phyloP scores from a whole-genome alignment of 2,329 filamentous ascomycete species.

The Eurotiales sp. region DNA sequence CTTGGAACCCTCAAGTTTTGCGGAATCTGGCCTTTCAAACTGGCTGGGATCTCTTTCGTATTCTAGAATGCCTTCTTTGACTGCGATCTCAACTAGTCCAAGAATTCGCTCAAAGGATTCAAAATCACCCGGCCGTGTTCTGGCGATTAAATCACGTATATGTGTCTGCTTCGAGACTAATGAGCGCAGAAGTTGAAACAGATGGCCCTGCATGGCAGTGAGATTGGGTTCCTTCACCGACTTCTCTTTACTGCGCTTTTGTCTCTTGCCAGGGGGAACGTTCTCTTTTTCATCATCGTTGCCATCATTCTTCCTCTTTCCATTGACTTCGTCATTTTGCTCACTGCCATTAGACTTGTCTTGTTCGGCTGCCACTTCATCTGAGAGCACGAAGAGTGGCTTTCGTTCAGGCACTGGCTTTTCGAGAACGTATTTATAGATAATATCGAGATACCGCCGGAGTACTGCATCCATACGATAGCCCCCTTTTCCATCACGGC shows the following conservation, averaged over 20 bases:
- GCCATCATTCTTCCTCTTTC: slow-evolving; percentile 5
- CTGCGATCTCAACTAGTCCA: slow-evolving; percentile 67
- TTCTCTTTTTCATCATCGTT: slow-evolving; percentile 35
- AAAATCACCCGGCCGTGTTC: slow-evolving; percentile 66
- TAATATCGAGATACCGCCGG: slow-evolving; percentile 83
- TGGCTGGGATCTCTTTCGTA: slow-evolving; percentile 49
- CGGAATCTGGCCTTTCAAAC: slow-evolving; percentile 29
- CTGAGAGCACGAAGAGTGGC: slow-evolving; percentile 67
- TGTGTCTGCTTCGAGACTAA: slow-evolving; percentile 76
- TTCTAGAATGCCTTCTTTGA: slow-evolving; percentile 68
- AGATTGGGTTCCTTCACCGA: slow-evolving; percentile 62
- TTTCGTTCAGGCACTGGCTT: slow-evolving; percentile 60
- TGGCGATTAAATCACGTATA: slow-evolving; percentile 78
- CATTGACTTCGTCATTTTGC: neutral
- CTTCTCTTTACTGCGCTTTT: slow-evolving; percentile 43
- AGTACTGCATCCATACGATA: slow-evolving; percentile 86
- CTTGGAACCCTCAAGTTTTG: slow-evolving; percentile 40
- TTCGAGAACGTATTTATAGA: slow-evolving; percentile 72
- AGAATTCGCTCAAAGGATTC: slow-evolving; percentile 73
- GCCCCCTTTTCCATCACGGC: slow-evolving; percentile 72
- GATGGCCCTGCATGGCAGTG: slow-evolving; percentile 78
- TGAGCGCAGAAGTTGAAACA: slow-evolving; percentile 85
- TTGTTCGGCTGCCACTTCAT: slow-evolving; percentile 29
- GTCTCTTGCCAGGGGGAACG: slow-evolving; percentile 49
- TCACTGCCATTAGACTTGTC: slow-evolving; percentile 12